Evolutionary conservation across 495 filamentous ascomycete species (phyloP).

Genomic region (Neurospora sp.): DNA sequence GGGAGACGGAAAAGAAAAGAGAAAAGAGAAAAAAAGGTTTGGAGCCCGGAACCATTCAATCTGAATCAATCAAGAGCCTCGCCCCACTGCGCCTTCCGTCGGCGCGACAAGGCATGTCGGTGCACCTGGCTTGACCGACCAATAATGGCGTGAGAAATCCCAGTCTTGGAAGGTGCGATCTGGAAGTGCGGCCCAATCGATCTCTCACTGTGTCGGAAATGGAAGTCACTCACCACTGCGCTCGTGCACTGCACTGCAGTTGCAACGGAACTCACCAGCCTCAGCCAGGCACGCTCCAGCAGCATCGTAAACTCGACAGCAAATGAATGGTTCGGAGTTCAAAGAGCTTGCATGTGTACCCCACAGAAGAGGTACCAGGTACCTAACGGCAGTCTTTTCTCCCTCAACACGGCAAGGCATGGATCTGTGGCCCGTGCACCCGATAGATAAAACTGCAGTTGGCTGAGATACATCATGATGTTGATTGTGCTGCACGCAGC

Average conservation of each 20-base stretch:
- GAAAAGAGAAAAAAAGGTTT: neutral
- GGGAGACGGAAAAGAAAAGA: neutral
- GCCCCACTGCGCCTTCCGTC: neutral
- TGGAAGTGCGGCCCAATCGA: neutral
- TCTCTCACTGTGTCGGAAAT: neutral
- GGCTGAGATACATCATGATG: neutral
- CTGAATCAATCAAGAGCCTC: neutral
- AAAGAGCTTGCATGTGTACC: neutral
- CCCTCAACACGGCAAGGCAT: neutral
- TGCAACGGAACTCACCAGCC: neutral
- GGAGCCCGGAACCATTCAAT: neutral
- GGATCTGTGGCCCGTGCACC: neutral
- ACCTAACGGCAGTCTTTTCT: neutral
- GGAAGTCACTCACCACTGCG: neutral
- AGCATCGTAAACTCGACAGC: neutral
- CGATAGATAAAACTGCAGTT: neutral
- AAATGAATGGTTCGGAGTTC: neutral
- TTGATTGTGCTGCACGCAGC: too few species aligned
- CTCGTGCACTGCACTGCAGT: neutral
- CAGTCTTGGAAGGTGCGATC: neutral
- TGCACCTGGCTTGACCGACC: neutral
- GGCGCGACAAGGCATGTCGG: neutral
- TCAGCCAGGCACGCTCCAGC: neutral
- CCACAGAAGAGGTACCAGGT: neutral
- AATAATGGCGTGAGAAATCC: neutral